Evolutionary conservation across 495 filamentous ascomycete genomes (phyloP), one percentile per base, ranked within the genome.

Genomic region (Cercophora newfieldiana): DNA sequence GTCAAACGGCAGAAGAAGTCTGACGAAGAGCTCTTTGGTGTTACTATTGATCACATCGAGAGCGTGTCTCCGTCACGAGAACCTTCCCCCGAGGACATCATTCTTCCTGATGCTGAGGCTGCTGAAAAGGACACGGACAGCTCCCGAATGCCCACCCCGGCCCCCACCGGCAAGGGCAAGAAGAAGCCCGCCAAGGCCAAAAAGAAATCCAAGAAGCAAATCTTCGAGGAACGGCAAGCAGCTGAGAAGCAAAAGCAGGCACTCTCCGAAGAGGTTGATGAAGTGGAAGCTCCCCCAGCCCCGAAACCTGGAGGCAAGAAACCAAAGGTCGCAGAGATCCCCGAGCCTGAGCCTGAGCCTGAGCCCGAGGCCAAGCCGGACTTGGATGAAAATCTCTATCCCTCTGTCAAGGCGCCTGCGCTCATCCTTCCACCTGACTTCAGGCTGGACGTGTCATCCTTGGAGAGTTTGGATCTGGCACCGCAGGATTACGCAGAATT

Each of bases 401-500:
- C 74, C 19, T 65, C 68, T 0, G 50, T 64, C 18, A 70, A 70
- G 48, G 62, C 69, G 5, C 49, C 69, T 3, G 73, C 75, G 6
- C 64, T 75, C 10, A 59, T 63, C n/a, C 68, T 79, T 7, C 75
- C 76, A 8, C 37, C 51, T 1, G 64, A 71, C 26, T 79, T 77
- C 67, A 51, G 24, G 10, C 66, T 77, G 7, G 76, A 76, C 76
- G 81, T 68, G 31, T 79, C 22, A 65, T 78, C 72, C 0, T 59
- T 78, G 48, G 51, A 71, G 33, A 44, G 60, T 25, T 53, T 78
- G 25, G 31, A 61, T 1, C 76, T 96, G 58, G 89, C 92, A 69
- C 77, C 90, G 47, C 89, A 91, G 74, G 94, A 96, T 55, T 88
- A 89, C 81, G 91, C 96, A 62, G 82, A 90, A 66, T 60, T 90